Conservation (phyloP, 495 filamentous ascomycete genomes). For the Aspergillus egyptiacus region DNA sequence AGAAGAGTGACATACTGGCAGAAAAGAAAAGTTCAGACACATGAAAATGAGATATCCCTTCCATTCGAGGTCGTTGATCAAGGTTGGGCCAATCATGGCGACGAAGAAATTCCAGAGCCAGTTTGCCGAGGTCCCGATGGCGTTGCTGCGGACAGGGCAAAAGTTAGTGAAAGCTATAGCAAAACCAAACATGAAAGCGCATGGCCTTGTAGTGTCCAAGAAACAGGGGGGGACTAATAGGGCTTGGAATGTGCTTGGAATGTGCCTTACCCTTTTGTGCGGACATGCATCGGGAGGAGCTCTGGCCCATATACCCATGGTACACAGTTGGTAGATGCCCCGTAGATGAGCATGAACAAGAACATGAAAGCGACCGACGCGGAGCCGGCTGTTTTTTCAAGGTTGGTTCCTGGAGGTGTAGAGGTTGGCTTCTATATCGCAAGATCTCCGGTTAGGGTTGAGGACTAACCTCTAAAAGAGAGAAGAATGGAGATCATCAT, state of each 20-base stretch:
- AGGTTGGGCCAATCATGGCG: conserved; percentile 52
- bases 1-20: conserved; percentile 22
- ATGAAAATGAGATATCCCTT: conserved; percentile 56
- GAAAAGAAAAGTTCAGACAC: conserved; percentile 46
- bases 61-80: conserved; percentile 49
- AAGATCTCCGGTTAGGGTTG: background rate
- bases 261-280: conserved; percentile 33
- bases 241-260: conserved; percentile 8
- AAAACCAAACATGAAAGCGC: background rate
- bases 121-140: conserved; percentile 30
- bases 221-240: background rate
- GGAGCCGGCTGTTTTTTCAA: conserved; percentile 33
- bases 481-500: conserved; percentile 50
- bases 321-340: conserved; percentile 44
- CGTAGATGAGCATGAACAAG: conserved; percentile 47
- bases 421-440: background rate
- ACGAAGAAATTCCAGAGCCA: conserved; percentile 52
- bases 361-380: conserved; percentile 43
- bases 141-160: conserved; percentile 15
- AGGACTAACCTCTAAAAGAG: conserved; percentile 26
- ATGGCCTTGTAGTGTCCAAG: background rate
- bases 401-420: conserved; percentile 16
- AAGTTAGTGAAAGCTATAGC: background rate
- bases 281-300: conserved; percentile 38
- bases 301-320: conserved; percentile 45